Percentiles rank a stretch among this genome's conserved stretches.
Evolutionary conservation across 2,329 filamentous ascomycete species (phyloP).

Genomic region (Metarhizium humberi): DNA sequence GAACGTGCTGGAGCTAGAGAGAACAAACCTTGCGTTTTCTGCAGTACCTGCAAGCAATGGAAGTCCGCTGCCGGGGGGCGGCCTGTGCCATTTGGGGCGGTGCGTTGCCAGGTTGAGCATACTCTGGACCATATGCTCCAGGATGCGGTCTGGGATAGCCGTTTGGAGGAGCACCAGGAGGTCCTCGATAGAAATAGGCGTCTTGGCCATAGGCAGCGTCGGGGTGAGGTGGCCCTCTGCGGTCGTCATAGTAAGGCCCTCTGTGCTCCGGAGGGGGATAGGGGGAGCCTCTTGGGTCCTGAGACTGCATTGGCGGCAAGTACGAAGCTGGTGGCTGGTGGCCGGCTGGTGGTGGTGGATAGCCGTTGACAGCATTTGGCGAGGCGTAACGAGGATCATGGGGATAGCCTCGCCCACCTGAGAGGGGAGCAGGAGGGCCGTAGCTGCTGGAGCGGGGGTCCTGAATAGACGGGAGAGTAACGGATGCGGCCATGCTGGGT

Average conservation of each 20-base stretch:
- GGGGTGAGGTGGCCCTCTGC: constrained; percentile 18
- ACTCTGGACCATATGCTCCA: constrained; percentile 24
- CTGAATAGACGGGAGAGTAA: constrained; percentile 41
- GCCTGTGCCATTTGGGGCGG: constrained; percentile 34
- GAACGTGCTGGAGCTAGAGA: background rate
- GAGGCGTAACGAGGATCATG: constrained; percentile 32
- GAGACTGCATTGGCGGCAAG: constrained; percentile 29
- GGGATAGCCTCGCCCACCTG: constrained; percentile 21
- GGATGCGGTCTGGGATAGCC: constrained; percentile 17
- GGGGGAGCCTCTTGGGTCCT: constrained; percentile 22
- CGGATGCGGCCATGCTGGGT: constrained; percentile 31
- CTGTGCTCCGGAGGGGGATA: constrained; percentile 33
- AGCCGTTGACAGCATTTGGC: constrained; percentile 36
- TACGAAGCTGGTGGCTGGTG: constrained; percentile 22
- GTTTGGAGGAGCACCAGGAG: constrained; percentile 20
- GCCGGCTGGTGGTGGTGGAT: constrained; percentile 28
- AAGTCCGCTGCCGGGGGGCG: constrained; percentile 48
- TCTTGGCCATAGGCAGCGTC: constrained; percentile 20
- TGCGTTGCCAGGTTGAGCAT: constrained; percentile 22
- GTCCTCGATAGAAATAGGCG: constrained; percentile 24
- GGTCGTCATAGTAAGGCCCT: constrained; percentile 26
- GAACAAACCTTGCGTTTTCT: constrained; percentile 47
- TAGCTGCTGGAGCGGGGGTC: constrained; percentile 30
- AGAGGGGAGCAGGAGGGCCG: constrained; percentile 19
- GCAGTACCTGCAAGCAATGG: constrained; percentile 52